Percentiles rank a stretch among this genome's conserved stretches.
phyloP scores from a whole-genome alignment of 1,139 yeast species.

The Kodamaea arcana region DNA sequence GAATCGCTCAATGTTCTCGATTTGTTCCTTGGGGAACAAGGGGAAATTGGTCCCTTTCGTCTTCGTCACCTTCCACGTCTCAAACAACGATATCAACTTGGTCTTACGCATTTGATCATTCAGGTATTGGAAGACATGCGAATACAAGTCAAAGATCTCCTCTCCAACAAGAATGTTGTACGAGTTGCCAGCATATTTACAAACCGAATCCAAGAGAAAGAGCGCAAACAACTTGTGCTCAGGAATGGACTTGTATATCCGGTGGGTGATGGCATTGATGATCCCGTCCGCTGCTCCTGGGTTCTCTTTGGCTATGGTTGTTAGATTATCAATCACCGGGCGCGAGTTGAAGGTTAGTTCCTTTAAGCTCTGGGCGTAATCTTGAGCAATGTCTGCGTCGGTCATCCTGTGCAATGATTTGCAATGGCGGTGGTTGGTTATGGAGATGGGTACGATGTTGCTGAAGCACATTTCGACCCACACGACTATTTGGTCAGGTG shows the following conservation, averaged over 20 bases:
- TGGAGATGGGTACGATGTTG: too few relatives aligned
- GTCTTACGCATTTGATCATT: conserved; percentile 64
- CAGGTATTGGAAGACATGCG: conserved; percentile 73
- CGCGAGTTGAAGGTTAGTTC: conserved; percentile 86
- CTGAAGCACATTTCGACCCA: too few relatives aligned
- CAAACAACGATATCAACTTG: conserved; percentile 71
- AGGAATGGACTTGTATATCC: conserved; percentile 58
- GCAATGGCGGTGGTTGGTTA: too few relatives aligned
- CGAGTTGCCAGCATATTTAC: conserved; percentile 87
- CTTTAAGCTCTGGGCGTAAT: conserved; percentile 61
- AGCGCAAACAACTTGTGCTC: conserved; percentile 78
- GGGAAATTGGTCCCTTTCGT: conserved; percentile 61
- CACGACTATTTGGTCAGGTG: too few relatives aligned
- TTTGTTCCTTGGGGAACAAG: conserved; percentile 67
- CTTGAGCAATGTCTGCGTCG: conserved; percentile 27
- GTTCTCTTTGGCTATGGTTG: conserved; percentile 86
- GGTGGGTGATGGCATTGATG: conserved; percentile 63
- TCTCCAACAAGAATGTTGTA: conserved; percentile 72
- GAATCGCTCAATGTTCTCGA: conserved; percentile 71
- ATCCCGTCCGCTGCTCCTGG: conserved; percentile 72
- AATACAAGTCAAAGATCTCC: conserved; percentile 63
- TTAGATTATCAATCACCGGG: conserved; percentile 81
- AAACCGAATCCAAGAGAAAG: conserved; percentile 86
- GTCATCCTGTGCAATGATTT: too few relatives aligned
- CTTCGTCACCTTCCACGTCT: conserved; percentile 70